Evolutionary conservation across 345 rosid genomes (phyloP), one percentile per base, ranked within the genome.

Genomic region (Pelargonium nanum): DNA sequence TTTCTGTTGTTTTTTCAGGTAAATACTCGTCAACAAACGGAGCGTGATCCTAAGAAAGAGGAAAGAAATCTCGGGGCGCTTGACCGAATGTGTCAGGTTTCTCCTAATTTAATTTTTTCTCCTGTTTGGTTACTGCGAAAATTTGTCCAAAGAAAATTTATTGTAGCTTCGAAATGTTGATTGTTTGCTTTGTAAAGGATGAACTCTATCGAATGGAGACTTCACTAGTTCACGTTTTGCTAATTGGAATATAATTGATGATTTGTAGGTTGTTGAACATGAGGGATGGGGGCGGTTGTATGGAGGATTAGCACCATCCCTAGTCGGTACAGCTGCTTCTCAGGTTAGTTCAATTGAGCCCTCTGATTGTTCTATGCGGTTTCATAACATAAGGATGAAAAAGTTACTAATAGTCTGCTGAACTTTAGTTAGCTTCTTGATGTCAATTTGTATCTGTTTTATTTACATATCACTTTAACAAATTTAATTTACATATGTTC

Each of bases 281-380:
- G 97, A 90, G 44, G 99, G 99, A 59, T 94, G 99, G 97, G 86
- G 25, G 48, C 78, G 96, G 51, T 81, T 94, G 73, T 94, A 90
- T 30, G 95, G 97, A 52, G 99, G 97, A 50, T 76, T 94, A 63
- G 59, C 75, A 15, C 97, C 97, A 0, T 94, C 99, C 55, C 79
- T 90, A 2, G 86, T 74, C 0, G 99, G 99, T 25, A 88, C 96
- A 22, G 95, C 97, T 5, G 89, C 96, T 1, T 90, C 99, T 78
- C 99, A 93, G 95, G 99, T 84, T 63, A 75, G 65, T 7, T 15
- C 48, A 40, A 40, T 40, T 40, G 48, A 40, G 9, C n/a, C 48
- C 48, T 40, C 13, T 40, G 48, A 17, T 40, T 15, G 48, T n/a
- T n/a, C n/a, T n/a, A n/a, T n/a, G n/a, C n/a, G n/a, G n/a, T n/a